phyloP scores from a whole-genome alignment of 192 early-diverging fungal genomes.

The Coemansia sp. region DNA sequence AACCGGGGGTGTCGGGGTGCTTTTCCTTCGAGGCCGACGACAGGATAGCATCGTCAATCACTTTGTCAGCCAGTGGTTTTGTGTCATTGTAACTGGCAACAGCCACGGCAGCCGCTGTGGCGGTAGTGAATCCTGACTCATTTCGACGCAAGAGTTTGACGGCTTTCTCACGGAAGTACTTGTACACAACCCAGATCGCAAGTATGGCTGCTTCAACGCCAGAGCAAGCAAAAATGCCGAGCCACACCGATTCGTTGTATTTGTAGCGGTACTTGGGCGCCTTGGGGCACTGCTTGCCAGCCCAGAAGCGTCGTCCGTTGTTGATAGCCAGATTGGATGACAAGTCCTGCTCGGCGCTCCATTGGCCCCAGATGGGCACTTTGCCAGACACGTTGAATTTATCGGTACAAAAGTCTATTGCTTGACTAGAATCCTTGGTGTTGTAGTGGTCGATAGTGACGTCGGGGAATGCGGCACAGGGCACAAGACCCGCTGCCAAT shows the following conservation, averaged over 20 bases:
- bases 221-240: conserved; percentile 43
- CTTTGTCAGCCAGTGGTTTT: conserved; percentile 17
- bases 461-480: conserved; percentile 32
- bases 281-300: conserved; percentile 36
- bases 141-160: conserved; percentile 18
- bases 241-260: conserved; percentile 39
- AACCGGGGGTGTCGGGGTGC: background rate
- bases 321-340: conserved; percentile 9
- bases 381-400: conserved; percentile 24
- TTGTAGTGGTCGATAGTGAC: conserved; percentile 53
- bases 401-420: conserved; percentile 33
- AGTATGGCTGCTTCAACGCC: conserved; percentile 44
- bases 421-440: conserved; percentile 17
- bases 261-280: conserved; percentile 41
- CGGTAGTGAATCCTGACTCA: conserved; percentile 27
- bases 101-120: conserved; percentile 10
- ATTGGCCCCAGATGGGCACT: conserved; percentile 35
- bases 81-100: background rate
- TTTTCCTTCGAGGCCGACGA: conserved; percentile 11
- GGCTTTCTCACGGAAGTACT: conserved; percentile 27
- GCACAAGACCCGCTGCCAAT: conserved; percentile 19
- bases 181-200: conserved; percentile 50
- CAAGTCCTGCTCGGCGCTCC: conserved; percentile 21
- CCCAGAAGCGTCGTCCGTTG: conserved; percentile 41
- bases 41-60: background rate